Evolutionary conservation across 805 yeast genomes (phyloP).

Genomic region (Starmerella bombicola): DNA sequence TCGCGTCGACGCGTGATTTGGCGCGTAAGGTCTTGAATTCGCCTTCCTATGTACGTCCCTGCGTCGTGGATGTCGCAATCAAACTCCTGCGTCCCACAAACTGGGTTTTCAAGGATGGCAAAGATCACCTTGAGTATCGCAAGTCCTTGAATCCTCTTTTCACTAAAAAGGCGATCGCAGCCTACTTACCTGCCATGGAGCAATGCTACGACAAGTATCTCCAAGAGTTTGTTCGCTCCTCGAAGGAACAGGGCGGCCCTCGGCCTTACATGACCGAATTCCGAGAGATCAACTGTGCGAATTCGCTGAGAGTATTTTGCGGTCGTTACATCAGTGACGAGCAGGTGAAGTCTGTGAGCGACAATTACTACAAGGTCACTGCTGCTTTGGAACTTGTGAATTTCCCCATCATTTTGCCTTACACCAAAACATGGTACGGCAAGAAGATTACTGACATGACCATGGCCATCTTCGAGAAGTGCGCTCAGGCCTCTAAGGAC

Average conservation of each 20-base stretch:
- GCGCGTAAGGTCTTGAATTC: conserved; percentile 78
- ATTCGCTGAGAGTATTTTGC: conserved; percentile 85
- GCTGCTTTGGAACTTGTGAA: conserved; percentile 95
- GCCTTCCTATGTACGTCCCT: conserved; percentile 84
- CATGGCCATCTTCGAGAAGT: conserved; percentile 77
- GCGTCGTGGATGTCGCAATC: conserved; percentile 94
- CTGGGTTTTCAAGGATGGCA: conserved; percentile 97
- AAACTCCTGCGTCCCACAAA: conserved; percentile 89
- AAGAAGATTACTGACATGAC: conserved; percentile 84
- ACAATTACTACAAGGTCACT: conserved; percentile 81
- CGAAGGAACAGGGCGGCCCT: conserved; percentile 45
- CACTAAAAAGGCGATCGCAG: conserved; percentile 67
- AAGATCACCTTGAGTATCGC: conserved; percentile 88
- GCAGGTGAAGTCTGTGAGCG: conserved; percentile 78
- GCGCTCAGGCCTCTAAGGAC: conserved; percentile 79
- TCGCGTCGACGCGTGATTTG: conserved; percentile 77
- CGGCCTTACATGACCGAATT: conserved; percentile 78
- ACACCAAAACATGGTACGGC: conserved; percentile 97
- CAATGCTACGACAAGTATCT: conserved; percentile 71
- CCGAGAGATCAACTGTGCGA: conserved; percentile 92
- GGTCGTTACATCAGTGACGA: conserved; percentile 89
- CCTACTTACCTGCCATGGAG: conserved; percentile 78
- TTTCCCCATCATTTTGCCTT: conserved; percentile 93
- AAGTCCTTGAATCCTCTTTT: conserved; percentile 80
- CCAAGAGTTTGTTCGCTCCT: conserved; percentile 44